A percentile compares a stretch with the other conserved stretches of the same genome.
Evolutionary conservation across 306 rosid genomes (phyloP).

Genomic region (Pterocarpus macrocarpus): DNA sequence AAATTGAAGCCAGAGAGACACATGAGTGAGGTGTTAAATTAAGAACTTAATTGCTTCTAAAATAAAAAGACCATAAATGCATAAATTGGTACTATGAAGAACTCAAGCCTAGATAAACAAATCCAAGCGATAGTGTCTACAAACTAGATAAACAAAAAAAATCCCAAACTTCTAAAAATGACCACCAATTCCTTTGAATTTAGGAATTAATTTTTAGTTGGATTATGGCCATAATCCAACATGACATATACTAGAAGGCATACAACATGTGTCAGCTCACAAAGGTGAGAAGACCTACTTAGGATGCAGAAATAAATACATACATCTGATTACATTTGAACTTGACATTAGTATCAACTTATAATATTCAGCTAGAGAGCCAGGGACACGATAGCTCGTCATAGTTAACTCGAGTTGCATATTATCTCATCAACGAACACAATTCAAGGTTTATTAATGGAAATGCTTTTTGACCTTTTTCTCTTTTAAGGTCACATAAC

Average conservation of each 20-base stretch:
- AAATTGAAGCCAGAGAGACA: conserved; percentile 22
- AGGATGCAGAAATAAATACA: not conserved
- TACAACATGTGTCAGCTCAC: not conserved
- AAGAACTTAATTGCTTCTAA: not conserved
- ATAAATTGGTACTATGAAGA: not conserved
- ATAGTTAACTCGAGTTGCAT: too few species aligned
- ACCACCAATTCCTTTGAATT: not conserved
- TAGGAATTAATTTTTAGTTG: not conserved
- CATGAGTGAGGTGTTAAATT: not conserved
- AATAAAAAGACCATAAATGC: not conserved
- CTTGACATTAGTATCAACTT: not conserved
- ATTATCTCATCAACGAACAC: too few species aligned
- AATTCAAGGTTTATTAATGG: too few species aligned
- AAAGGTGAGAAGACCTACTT: too few species aligned
- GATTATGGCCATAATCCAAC: not conserved
- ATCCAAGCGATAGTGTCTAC: not conserved
- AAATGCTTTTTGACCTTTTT: too few species aligned
- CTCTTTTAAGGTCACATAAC: too few species aligned
- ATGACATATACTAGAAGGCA: too few species aligned
- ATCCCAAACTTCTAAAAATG: not conserved
- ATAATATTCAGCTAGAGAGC: too few species aligned
- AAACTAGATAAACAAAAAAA: not conserved
- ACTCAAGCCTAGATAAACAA: not conserved
- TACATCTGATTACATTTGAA: too few species aligned
- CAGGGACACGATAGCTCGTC: too few species aligned